Percentiles rank a stretch among this genome's conserved stretches.
Conservation (phyloP, 73 alveolate genomes). For the Tetrahymena thermophila region DNA sequence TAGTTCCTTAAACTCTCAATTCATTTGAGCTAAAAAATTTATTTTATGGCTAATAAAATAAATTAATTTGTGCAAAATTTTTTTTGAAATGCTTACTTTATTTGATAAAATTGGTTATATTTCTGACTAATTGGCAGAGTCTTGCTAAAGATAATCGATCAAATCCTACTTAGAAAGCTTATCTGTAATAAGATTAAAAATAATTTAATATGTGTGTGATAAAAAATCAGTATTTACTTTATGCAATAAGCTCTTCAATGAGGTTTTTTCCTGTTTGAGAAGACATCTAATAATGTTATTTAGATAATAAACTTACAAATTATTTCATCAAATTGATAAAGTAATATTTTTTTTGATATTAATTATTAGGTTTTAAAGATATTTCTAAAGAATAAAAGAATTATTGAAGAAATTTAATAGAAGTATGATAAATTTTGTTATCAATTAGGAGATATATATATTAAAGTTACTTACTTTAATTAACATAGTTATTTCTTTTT, state of each 20-base stretch:
- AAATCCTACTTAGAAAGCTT: neutral
- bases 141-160: neutral
- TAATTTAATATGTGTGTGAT: neutral
- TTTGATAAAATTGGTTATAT: neutral
- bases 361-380: neutral
- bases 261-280: neutral
- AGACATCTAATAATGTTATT: neutral
- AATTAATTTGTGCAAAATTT: neutral
- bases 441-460: neutral
- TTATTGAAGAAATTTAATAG: neutral
- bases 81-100: neutral
- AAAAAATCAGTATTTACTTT: neutral
- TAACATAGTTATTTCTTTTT: neutral
- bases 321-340: neutral
- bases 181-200: neutral
- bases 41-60: neutral
- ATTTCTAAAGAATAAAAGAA: neutral
- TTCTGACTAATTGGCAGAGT: neutral
- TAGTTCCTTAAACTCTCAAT: neutral
- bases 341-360: neutral
- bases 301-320: neutral
- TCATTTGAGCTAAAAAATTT: neutral
- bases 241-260: neutral
- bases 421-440: neutral
- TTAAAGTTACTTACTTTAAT: neutral